Conservation (phyloP, 176 grass and related monocot genomes). For the Oryza brachyantha region DNA sequence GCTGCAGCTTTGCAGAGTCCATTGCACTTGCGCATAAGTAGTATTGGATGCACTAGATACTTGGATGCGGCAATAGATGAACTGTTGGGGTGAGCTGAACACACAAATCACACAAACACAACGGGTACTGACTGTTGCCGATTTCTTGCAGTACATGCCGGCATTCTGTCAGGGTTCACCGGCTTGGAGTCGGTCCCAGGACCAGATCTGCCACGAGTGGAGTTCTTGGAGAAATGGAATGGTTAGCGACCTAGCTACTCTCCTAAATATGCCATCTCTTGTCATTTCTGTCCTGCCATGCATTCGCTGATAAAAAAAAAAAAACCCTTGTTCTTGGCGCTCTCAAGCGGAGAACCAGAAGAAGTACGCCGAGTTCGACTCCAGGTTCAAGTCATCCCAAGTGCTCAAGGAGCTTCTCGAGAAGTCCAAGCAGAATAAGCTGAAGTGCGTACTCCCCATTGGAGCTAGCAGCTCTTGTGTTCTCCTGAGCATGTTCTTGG, state of each 20-base stretch:
- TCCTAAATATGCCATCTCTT: background rate
- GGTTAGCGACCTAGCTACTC: slow-evolving; percentile 34
- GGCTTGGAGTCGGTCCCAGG: slow-evolving; percentile 80
- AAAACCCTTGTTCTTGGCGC: background rate
- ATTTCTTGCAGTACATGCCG: slow-evolving; percentile 76
- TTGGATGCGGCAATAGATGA: background rate
- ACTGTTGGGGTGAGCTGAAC: background rate
- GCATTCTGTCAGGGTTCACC: slow-evolving; percentile 80
- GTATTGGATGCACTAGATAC: background rate
- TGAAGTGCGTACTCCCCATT: slow-evolving; percentile 36
- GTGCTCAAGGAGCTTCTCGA: slow-evolving; percentile 86
- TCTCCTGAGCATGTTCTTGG: background rate
- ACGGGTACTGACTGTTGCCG: background rate
- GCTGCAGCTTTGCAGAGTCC: too few species aligned
- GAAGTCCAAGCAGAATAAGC: slow-evolving; percentile 87
- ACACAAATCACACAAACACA: background rate
- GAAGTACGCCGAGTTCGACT: slow-evolving; percentile 81
- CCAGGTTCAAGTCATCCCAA: slow-evolving; percentile 72
- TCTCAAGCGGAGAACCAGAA: slow-evolving; percentile 79
- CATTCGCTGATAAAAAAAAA: background rate
- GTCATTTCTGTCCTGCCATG: background rate
- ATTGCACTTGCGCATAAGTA: background rate
- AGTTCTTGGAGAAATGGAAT: slow-evolving; percentile 92
- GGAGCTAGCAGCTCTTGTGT: background rate
- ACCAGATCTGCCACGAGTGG: slow-evolving; percentile 65